Conservation (phyloP, 768 basidiomycete genomes). For the Tylopilus felleus region DNA sequence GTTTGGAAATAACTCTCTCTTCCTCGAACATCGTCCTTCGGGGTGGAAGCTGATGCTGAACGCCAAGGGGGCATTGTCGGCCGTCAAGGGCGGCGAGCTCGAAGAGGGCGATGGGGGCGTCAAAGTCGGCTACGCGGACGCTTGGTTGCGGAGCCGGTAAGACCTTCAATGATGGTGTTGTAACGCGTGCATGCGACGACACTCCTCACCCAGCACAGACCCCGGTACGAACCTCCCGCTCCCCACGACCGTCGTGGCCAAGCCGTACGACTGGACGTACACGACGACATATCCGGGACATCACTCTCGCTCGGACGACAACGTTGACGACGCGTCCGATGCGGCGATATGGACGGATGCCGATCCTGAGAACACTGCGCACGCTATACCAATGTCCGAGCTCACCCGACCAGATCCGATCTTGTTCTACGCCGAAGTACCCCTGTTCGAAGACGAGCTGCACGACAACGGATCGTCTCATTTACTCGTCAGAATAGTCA, state of each 20-base stretch:
- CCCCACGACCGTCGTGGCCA: constrained; percentile 70
- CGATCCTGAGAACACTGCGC: constrained; percentile 51
- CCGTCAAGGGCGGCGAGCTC: constrained; percentile 74
- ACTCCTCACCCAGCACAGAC: constrained; percentile 56
- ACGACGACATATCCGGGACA: constrained; percentile 85
- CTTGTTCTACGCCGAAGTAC: constrained; percentile 95
- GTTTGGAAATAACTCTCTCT: constrained; percentile 80
- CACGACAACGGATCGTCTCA: constrained; percentile 95
- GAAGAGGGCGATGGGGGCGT: constrained; percentile 85
- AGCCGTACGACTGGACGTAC: constrained; percentile 98
- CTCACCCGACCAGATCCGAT: constrained; percentile 92
- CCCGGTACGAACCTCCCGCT: constrained; percentile 61
- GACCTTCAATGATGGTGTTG: not conserved
- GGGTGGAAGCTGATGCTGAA: constrained; percentile 68
- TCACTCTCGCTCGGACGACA: not conserved
- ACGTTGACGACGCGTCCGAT: constrained; percentile 8
- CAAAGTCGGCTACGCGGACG: constrained; percentile 91
- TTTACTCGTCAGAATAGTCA: constrained; percentile 80
- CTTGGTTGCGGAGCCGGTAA: constrained; percentile 88
- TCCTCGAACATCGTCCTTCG: constrained; percentile 59
- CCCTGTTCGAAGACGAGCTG: constrained; percentile 93
- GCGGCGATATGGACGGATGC: constrained; percentile 47
- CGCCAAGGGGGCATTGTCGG: constrained; percentile 60
- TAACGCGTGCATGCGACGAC: not conserved
- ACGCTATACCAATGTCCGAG: constrained; percentile 79